Conservation (phyloP, 805 yeast species). For the Sugiyamaella americana region DNA sequence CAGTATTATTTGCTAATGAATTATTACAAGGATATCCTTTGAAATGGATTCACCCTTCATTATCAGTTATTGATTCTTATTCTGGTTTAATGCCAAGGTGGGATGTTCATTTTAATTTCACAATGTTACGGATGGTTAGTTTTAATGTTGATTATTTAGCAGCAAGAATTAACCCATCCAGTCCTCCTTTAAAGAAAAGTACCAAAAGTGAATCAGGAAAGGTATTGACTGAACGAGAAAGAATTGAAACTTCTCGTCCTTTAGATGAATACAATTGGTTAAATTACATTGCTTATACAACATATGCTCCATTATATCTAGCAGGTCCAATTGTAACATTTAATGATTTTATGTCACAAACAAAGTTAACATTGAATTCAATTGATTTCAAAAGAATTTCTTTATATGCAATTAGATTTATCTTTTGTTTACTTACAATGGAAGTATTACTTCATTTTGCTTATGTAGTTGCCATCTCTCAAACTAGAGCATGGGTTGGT, state of each 20-base stretch:
- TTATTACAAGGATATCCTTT: slow-evolving; percentile 48
- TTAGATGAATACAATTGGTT: slow-evolving; percentile 51
- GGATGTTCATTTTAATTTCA: slow-evolving; percentile 94
- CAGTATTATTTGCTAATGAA: slow-evolving; percentile 72
- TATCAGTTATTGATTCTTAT: slow-evolving; percentile 56
- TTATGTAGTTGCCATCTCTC: slow-evolving; percentile 90
- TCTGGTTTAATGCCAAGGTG: slow-evolving; percentile 81
- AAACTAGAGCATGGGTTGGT: slow-evolving; percentile 82
- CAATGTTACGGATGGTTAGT: slow-evolving; percentile 76
- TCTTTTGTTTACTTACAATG: slow-evolving; percentile 76
- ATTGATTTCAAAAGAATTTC: slow-evolving; percentile 48
- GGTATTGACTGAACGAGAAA: slow-evolving; percentile 43
- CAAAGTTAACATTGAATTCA: slow-evolving; percentile 47
- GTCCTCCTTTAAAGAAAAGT: slow-evolving; percentile 1
- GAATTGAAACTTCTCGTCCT: slow-evolving; percentile 54
- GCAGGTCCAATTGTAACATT: slow-evolving; percentile 95
- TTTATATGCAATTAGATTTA: slow-evolving; percentile 60
- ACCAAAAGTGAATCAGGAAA: neutral
- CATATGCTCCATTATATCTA: slow-evolving; percentile 83
- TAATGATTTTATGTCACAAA: slow-evolving; percentile 81
- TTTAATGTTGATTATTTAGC: slow-evolving; percentile 64
- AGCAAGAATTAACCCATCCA: slow-evolving; percentile 13
- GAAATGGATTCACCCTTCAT: slow-evolving; percentile 36
- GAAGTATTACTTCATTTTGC: slow-evolving; percentile 81
- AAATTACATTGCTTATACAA: slow-evolving; percentile 68